These are phyloP conservation scores for Zalaria sp. DNA, from an alignment of 2,329 filamentous ascomycete genomes.

Conservation along the genomic window DNA sequence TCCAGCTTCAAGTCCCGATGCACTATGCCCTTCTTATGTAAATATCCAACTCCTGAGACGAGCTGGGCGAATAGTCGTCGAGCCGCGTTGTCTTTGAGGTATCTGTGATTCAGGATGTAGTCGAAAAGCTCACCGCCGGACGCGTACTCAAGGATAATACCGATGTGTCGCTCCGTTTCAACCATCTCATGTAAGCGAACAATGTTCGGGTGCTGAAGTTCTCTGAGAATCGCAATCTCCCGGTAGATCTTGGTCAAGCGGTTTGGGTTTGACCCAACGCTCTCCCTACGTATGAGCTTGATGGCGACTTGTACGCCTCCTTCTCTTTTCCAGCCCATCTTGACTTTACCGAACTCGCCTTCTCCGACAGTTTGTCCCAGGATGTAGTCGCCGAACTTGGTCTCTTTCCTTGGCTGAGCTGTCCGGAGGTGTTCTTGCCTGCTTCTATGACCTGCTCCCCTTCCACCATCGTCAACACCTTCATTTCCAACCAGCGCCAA, in stretches of 20 bases:
- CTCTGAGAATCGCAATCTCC: slow-evolving; percentile 81
- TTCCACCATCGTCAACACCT: slow-evolving; percentile 30
- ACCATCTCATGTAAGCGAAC: slow-evolving; percentile 97
- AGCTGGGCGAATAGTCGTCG: slow-evolving; percentile 88
- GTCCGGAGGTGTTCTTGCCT: slow-evolving; percentile 45
- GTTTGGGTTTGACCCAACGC: slow-evolving; percentile 73
- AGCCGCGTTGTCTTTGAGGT: slow-evolving; percentile 85
- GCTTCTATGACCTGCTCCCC: slow-evolving; percentile 25
- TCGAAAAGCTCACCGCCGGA: slow-evolving; percentile 97
- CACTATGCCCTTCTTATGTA: slow-evolving; percentile 97
- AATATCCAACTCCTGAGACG: slow-evolving; percentile 88
- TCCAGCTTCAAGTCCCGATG: slow-evolving; percentile 94
- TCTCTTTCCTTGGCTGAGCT: slow-evolving; percentile 49
- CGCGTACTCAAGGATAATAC: slow-evolving; percentile 95
- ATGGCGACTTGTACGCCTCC: slow-evolving; percentile 88
- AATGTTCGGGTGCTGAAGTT: slow-evolving; percentile 89
- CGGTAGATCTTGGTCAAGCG: slow-evolving; percentile 93
- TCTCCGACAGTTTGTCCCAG: slow-evolving; percentile 92
- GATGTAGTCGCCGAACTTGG: slow-evolving; percentile 89
- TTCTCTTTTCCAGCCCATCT: slow-evolving; percentile 95
- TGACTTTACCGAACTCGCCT: slow-evolving; percentile 97
- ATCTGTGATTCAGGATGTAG: slow-evolving; percentile 93
- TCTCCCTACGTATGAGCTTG: slow-evolving; percentile 91
- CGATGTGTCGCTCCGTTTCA: slow-evolving; percentile 91
- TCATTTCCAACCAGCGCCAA: slow-evolving; percentile 36